phyloP scores from a whole-genome alignment of 495 filamentous ascomycete genomes.

The Mycothermus thermophilus region DNA sequence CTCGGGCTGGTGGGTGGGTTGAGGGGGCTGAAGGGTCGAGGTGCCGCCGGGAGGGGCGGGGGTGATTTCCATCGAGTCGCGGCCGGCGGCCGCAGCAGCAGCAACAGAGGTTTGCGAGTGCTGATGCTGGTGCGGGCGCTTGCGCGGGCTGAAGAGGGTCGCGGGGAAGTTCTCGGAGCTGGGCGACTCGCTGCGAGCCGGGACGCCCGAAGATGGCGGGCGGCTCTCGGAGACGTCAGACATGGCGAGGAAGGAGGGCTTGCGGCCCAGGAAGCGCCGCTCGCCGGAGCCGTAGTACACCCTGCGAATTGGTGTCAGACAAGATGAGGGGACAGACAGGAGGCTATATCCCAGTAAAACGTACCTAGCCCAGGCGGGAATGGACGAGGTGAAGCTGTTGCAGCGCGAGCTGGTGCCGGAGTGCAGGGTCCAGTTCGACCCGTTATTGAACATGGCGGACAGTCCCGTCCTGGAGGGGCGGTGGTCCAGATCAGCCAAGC shows the following conservation, averaged over 20 bases:
- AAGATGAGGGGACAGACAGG: neutral
- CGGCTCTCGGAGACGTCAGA: conserved; percentile 31
- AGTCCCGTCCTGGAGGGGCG: conserved; percentile 34
- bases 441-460: conserved; percentile 25
- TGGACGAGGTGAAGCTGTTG: conserved; percentile 42
- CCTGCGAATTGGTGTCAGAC: conserved; percentile 8
- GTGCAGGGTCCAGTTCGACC: conserved; percentile 34
- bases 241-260: conserved; percentile 24
- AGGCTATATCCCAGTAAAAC: neutral
- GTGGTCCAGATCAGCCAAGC: conserved; percentile 36
- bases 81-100: conserved; percentile 3
- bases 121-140: conserved; percentile 22
- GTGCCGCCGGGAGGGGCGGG: conserved; percentile 5
- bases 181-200: conserved; percentile 24
- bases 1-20: too few relatives aligned
- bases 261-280: conserved; percentile 26
- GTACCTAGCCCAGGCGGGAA: conserved; percentile 52
- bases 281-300: conserved; percentile 45
- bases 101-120: conserved; percentile 1
- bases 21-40: neutral
- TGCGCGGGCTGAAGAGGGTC: conserved; percentile 38
- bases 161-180: conserved; percentile 34
- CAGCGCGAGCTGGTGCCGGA: conserved; percentile 34
- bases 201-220: conserved; percentile 23
- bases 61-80: conserved; percentile 21